Evolutionary conservation across 768 basidiomycete genomes (phyloP), one percentile per base, ranked within the genome.

Genomic region (Boletellus ananas): DNA sequence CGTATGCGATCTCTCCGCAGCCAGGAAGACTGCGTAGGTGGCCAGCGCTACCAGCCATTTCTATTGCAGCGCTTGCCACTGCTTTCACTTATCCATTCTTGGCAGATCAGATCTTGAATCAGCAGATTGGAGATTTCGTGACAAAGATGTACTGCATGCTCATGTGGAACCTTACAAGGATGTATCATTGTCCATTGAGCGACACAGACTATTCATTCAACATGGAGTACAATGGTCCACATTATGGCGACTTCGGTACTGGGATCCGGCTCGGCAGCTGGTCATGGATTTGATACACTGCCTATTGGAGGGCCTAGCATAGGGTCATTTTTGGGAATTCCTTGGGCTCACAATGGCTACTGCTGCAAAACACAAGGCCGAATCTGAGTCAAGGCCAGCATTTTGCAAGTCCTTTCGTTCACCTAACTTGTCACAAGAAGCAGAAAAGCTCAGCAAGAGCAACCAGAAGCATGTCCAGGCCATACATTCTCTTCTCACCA

Each of bases 1-100:
- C 10, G 55, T 69, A n/a, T 59, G 49, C 8, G 68, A 73, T 50
- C 62, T 73, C 16, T 60, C 64, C 11, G 69, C 67, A 31, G 58
- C 61, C 14, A 50, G 63, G 9, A 69, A 71, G 47, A 42, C 60
- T 1, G 42, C 64, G 5, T 65, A 61, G 11, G 13, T 64, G 14
- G 66, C 67, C 3, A 47, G 54, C 13, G 36, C 44, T 12, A 45
- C 45, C 2, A 60, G 62, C 6, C 49, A 70, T 23, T 57, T 60
- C 20, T 72, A 60, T 44, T 73, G 71, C 51, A 58, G 59, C 10
- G 47, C 66, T 6, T 73, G 72, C 27, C 25, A 61, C 4, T 60
- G 60, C 42, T 47, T 17, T 31, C 50, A 58, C 17, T 36, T 45
- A 2, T 11, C 11, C 6, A 52, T 45, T 1, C 39, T 52, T 2